phyloP scores from a whole-genome alignment of 345 rosid species.

The Combretum micranthum region DNA sequence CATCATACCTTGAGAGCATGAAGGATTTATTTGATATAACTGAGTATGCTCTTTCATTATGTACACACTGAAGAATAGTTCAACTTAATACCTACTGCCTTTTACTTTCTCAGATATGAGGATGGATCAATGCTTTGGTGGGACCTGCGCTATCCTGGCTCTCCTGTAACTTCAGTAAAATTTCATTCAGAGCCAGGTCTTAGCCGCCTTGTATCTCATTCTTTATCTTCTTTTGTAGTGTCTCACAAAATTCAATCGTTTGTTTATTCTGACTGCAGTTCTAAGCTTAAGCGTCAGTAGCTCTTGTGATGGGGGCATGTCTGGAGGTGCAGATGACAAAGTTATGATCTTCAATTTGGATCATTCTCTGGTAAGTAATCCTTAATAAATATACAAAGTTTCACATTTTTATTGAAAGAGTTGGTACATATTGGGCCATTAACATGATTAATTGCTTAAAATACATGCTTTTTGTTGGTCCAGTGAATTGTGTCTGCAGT shows the following conservation, averaged over 20 bases:
- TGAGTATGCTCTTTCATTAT: not conserved
- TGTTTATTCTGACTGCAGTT: conserved; percentile 40
- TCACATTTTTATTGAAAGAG: too few species aligned
- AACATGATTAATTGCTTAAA: too few species aligned
- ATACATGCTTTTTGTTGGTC: too few species aligned
- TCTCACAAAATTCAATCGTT: conserved; percentile 4
- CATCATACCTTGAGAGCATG: too few species aligned
- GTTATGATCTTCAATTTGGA: conserved; percentile 57
- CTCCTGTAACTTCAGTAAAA: conserved; percentile 60
- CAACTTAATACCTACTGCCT: not conserved
- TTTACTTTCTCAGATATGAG: conserved; percentile 47
- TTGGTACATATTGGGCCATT: too few species aligned
- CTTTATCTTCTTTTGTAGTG: conserved; percentile 1
- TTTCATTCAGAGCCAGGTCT: conserved; percentile 92
- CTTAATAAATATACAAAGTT: not conserved
- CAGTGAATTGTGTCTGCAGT: too few species aligned
- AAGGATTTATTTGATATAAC: not conserved
- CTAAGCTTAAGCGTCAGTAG: conserved; percentile 57
- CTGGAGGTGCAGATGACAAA: conserved; percentile 90
- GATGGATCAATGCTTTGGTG: conserved; percentile 85
- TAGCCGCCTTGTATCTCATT: conserved; percentile 7
- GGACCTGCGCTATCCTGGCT: conserved; percentile 64
- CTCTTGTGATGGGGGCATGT: conserved; percentile 70
- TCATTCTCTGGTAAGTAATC: conserved; percentile 42
- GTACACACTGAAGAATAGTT: not conserved